Evolutionary conservation across 2,329 filamentous ascomycete species (phyloP).

Genomic region (Pseudohalonectria lignicola): DNA sequence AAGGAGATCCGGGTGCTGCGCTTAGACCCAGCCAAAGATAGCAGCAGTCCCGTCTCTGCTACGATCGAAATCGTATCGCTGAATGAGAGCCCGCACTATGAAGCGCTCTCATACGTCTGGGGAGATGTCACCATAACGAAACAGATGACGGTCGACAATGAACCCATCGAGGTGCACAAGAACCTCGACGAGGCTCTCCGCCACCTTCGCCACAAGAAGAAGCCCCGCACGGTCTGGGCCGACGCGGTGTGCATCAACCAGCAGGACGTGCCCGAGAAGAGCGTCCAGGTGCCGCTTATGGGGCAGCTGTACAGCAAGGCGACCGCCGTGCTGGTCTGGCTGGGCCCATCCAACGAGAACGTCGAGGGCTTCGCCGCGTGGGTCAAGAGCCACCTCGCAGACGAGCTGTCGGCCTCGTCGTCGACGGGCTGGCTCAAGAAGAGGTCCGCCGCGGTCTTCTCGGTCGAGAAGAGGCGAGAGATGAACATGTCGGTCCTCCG

Average conservation of each 20-base stretch:
- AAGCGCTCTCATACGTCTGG: conserved; percentile 3
- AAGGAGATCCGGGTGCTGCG: no score
- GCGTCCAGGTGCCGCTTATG: conserved; percentile 4
- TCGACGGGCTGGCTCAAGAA: background rate
- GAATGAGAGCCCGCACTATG: background rate
- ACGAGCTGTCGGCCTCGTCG: no score
- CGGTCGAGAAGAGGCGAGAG: background rate
- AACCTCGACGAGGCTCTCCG: conserved; percentile 2
- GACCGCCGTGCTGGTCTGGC: conserved; percentile 2
- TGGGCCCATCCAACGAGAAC: conserved; percentile 1
- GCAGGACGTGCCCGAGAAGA: background rate
- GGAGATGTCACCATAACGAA: background rate
- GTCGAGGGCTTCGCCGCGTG: background rate
- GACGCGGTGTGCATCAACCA: conserved; percentile 2
- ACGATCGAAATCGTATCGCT: no score
- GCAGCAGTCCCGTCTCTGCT: no score
- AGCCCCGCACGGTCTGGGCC: conserved; percentile 1
- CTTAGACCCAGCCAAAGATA: no score
- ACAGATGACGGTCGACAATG: background rate
- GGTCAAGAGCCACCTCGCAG: background rate
- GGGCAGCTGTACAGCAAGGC: conserved; percentile 1
- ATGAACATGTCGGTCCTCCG: background rate
- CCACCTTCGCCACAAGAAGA: background rate
- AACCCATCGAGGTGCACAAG: background rate
- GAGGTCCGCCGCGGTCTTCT: background rate